Percentiles rank a stretch among this genome's conserved stretches.
Evolutionary conservation across 345 rosid genomes (phyloP).

Genomic region (Eucalyptus cloeziana): DNA sequence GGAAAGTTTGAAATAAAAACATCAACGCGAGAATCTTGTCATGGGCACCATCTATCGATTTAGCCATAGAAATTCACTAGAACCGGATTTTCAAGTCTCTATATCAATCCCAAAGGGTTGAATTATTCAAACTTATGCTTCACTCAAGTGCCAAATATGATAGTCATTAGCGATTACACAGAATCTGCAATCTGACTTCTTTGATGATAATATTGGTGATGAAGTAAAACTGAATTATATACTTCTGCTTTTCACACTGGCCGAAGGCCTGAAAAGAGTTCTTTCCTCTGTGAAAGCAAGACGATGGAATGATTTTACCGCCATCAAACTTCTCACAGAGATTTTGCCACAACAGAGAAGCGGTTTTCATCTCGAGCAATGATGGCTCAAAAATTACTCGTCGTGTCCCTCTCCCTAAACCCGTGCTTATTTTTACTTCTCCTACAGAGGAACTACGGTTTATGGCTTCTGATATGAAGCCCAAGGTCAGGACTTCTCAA

Average conservation of each 20-base stretch:
- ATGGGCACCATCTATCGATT: neutral
- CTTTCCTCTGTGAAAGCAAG: neutral
- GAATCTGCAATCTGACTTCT: neutral
- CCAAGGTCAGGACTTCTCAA: neutral
- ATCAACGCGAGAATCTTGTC: neutral
- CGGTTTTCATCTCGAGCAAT: neutral
- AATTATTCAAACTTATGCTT: neutral
- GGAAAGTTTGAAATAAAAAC: neutral
- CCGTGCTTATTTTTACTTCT: neutral
- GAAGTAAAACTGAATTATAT: neutral
- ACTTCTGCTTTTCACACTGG: neutral
- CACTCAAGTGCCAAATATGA: neutral
- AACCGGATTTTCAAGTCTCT: neutral
- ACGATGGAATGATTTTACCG: neutral
- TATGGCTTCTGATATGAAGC: neutral
- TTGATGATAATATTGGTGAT: neutral
- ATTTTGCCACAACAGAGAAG: neutral
- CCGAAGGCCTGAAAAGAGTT: neutral
- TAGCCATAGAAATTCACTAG: neutral
- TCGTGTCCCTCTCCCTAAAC: neutral
- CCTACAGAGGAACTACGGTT: neutral
- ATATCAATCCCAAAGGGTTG: neutral
- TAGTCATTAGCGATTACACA: neutral
- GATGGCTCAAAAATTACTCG: neutral
- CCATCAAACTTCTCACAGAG: neutral